Base-by-base conservation (phyloP, 192 early-diverging fungal genomes). In the Coemansia umbellata region DNA sequence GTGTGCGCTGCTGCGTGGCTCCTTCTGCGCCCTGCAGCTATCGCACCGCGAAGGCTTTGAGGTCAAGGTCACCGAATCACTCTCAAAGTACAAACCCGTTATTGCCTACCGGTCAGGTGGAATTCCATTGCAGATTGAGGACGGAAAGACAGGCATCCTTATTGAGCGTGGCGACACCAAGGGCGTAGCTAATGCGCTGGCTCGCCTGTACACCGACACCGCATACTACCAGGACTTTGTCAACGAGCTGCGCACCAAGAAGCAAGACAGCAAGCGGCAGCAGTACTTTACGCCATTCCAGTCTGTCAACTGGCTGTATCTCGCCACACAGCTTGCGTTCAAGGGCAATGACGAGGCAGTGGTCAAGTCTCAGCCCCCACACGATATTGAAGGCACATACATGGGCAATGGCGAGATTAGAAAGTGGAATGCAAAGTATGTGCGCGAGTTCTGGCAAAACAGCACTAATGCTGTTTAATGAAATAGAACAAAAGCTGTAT, bases 31-130 rank as follows among this genome's bases (percentile, higher is more conserved):
- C 7, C 62, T 90, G 44, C 90, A 92, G 65, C 72, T 91, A 5
- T 88, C 86, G 7, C 85, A 84, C 47, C 81, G 86, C 39, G 89
- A 91, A 79, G 89, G 89, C 28, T 91, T 91, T 47, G 89, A 91
- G 69, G 82, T 91, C 78, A 92, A 89, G 67, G 86, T 90, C 31
- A 91, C 87, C 11, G 89, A 91, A 56, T 76, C 85, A 10, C 61
- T 86, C 41, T 61, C 71, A 15, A 90, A 90, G 65, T 82, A 78
- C 69, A 80, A 78, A 80, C 85, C 60, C 65, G 89, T 85, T 15
- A 66, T 85, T 55, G 83, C 79, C n/a, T 82, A 80, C 53, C 69
- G 66, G 32, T 64, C 80, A 32, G 85, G 85, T 44, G 90, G 90
- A 47, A 92, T 92, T 47, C 90, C 90, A 15, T 82, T 87, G 52